phyloP scores from a whole-genome alignment of 768 basidiomycete species.

The Terana coerulea region DNA sequence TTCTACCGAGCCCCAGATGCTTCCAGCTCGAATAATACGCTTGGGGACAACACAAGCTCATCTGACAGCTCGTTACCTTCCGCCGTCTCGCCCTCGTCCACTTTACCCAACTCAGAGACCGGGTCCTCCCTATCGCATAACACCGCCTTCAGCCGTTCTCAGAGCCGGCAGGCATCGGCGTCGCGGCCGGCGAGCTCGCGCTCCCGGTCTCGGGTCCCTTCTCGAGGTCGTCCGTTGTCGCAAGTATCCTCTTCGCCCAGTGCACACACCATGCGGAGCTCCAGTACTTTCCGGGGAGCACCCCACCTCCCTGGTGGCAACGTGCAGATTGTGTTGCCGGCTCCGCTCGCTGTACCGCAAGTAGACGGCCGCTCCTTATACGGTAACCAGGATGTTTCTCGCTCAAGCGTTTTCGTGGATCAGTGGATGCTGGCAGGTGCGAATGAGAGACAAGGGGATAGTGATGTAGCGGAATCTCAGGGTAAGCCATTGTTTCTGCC shows the following conservation, averaged over 20 bases:
- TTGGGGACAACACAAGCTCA: slow-evolving; percentile 13
- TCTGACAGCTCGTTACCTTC: slow-evolving; percentile 7
- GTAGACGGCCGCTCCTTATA: background rate
- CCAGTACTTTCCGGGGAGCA: slow-evolving; percentile 44
- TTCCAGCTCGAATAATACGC: slow-evolving; percentile 17
- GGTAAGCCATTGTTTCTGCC: too few species aligned
- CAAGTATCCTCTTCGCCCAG: slow-evolving; percentile 34
- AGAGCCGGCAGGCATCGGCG: background rate
- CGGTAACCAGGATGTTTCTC: background rate
- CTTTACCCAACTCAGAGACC: slow-evolving; percentile 18
- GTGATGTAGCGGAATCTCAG: too few species aligned
- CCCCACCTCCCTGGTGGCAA: slow-evolving; percentile 61
- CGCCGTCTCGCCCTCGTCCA: slow-evolving; percentile 5
- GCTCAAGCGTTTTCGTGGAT: slow-evolving; percentile 13
- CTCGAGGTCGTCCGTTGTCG: slow-evolving; percentile 32
- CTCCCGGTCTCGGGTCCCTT: slow-evolving; percentile 1
- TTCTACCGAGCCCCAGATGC: slow-evolving; percentile 12
- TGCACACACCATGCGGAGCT: slow-evolving; percentile 25
- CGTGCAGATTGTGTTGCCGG: slow-evolving; percentile 65
- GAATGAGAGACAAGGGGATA: background rate
- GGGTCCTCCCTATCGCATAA: slow-evolving; percentile 16
- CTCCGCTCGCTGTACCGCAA: slow-evolving; percentile 41
- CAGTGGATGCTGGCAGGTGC: slow-evolving; percentile 8
- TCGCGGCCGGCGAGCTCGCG: slow-evolving; percentile 14
- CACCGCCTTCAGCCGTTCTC: slow-evolving; percentile 6